Conservation (phyloP, 176 grass and related monocot genomes). For the Carex parvula region DNA sequence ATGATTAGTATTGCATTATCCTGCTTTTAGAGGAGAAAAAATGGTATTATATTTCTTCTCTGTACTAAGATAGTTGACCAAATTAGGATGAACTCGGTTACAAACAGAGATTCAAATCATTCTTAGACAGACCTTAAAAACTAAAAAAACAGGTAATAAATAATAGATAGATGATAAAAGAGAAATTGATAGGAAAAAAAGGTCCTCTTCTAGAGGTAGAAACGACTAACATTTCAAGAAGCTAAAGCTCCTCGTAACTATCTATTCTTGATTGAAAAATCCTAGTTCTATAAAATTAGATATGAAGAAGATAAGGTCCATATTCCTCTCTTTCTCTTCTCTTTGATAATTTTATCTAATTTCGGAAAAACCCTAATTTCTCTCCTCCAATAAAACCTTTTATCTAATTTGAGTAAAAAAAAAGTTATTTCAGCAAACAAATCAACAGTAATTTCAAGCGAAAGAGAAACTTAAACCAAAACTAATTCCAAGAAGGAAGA, state of each 20-base stretch:
- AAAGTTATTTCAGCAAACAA: neutral
- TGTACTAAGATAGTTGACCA: neutral
- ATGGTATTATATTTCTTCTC: neutral
- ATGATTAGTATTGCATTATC: neutral
- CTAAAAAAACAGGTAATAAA: neutral
- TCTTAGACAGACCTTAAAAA: neutral
- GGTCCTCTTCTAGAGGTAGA: neutral
- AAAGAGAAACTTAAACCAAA: neutral
- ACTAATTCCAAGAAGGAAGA: neutral
- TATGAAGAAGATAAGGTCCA: neutral
- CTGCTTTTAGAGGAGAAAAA: neutral
- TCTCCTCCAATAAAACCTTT: neutral
- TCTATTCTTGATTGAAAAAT: neutral
- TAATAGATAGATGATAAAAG: neutral
- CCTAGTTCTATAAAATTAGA: neutral
- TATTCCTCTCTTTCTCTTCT: neutral
- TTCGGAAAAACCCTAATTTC: conserved; percentile 17
- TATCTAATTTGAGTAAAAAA: neutral
- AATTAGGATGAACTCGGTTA: neutral
- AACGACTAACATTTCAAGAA: neutral
- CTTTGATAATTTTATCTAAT: neutral
- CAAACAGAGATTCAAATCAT: neutral
- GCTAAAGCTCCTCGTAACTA: neutral
- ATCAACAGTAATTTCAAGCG: neutral
- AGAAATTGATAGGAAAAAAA: neutral